These are phyloP conservation scores for Cystobasidium ongulense DNA, from an alignment of 768 basidiomycete genomes.

Conservation along the genomic window DNA sequence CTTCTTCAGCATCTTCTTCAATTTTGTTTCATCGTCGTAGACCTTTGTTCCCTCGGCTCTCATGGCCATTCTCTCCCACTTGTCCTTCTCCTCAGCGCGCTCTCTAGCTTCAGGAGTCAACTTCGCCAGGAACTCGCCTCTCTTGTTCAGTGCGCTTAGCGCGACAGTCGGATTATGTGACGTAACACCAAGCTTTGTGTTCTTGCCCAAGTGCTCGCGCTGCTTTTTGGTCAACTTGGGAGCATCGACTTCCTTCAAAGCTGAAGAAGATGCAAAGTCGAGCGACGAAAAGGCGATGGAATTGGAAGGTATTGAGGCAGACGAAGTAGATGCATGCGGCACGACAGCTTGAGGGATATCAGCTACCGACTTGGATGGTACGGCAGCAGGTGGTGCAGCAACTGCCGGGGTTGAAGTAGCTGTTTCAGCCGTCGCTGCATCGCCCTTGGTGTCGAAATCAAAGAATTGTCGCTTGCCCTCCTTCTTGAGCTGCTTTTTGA, in stretches of 20 bases:
- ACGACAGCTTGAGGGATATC: background rate
- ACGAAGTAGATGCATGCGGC: background rate
- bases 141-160: conserved; percentile 65
- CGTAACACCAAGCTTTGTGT: conserved; percentile 54
- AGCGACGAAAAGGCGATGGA: conserved; percentile 61
- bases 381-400: background rate
- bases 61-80: conserved; percentile 83
- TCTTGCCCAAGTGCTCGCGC: conserved; percentile 46
- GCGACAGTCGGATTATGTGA: conserved; percentile 62
- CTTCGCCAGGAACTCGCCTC: conserved; percentile 65
- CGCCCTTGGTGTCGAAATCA: background rate
- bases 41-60: conserved; percentile 85
- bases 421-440: background rate
- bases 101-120: conserved; percentile 78
- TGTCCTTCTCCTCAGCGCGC: conserved; percentile 67
- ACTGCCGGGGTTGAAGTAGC: background rate
- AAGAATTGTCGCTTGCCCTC: conserved; percentile 4
- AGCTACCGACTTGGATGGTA: no score
- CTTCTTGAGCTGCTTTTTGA: conserved; percentile 42
- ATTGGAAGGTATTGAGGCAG: conserved; percentile 40
- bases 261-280: conserved; percentile 49
- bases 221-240: conserved; percentile 45
- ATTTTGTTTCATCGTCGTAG: conserved; percentile 66
- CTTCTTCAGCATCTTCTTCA: conserved; percentile 90
- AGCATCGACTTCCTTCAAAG: conserved; percentile 32